Evolutionary conservation across 1,139 yeast genomes (phyloP).

Genomic region (Protomyces arabidopsidicola): DNA sequence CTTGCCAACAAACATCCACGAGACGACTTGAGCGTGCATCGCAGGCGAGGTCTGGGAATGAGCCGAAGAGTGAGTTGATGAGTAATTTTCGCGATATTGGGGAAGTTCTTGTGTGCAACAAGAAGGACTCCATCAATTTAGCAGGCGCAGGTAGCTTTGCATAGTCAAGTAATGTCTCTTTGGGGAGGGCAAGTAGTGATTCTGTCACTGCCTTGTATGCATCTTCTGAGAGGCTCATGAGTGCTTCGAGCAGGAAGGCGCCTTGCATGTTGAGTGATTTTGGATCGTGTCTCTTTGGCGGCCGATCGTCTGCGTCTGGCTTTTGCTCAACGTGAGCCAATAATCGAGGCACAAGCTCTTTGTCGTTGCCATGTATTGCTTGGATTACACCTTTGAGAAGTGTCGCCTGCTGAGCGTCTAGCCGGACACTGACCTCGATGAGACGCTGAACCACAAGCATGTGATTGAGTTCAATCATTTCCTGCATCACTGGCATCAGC

Average conservation of each 20-base stretch:
- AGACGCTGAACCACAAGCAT: constrained; percentile 65
- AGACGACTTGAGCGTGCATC: constrained; percentile 91
- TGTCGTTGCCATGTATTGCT: neutral
- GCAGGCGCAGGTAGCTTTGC: constrained; percentile 27
- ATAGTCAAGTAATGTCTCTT: constrained; percentile 23
- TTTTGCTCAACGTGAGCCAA: constrained; percentile 3
- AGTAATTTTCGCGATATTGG: constrained; percentile 61
- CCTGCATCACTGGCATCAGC: constrained; percentile 62
- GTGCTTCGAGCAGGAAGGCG: constrained; percentile 12
- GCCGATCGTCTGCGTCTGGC: constrained; percentile 1
- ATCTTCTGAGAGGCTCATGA: neutral
- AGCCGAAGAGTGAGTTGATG: constrained; percentile 56
- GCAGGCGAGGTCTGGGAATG: constrained; percentile 57
- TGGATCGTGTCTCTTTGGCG: constrained; percentile 2
- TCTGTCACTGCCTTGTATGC: neutral
- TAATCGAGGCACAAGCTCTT: constrained; percentile 2
- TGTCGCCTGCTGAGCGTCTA: neutral
- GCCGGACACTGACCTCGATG: constrained; percentile 41
- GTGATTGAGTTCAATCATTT: constrained; percentile 56
- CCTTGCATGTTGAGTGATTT: constrained; percentile 18
- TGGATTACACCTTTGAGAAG: neutral
- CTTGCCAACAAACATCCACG: constrained; percentile 77
- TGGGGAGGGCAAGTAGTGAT: neutral
- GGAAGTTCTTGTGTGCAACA: constrained; percentile 49
- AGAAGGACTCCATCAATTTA: constrained; percentile 47